Evolutionary conservation across 345 rosid genomes (phyloP), one percentile per base, ranked within the genome.

Genomic region (Microcos paniculata): DNA sequence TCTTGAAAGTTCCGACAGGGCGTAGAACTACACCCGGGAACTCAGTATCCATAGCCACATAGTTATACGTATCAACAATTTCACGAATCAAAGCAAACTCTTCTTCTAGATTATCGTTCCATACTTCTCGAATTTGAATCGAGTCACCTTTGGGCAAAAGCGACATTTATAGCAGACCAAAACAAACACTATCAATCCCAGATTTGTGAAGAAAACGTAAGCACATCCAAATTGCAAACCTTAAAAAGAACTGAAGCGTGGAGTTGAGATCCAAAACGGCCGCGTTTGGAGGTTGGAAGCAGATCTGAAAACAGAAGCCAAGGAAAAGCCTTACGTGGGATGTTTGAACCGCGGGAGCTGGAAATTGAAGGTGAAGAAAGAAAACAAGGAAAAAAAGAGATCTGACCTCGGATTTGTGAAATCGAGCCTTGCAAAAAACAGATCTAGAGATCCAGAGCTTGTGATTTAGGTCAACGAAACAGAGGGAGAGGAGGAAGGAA

Each of bases 11-110:
- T 28, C 92, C 95, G 0, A 93, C 89, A 0, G 98, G 98, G 1
- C 95, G 94, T 31, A 84, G 70, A 49, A 93, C 98, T 0, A 93
- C 98, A 10, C 98, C 98, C 0, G 98, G 98, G 81, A 93, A 93
- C 89, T 93, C 98, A 2, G 98, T 90, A 84, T 93, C 98, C 98
- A 93, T 93, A 0, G 98, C 98, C 0, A 93, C 83, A 68, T 85
- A 88, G 59, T 73, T 85, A 79, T 23, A 90, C 28, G 63, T 75
- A 51, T 91, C 98, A 33, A 93, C 93, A 70, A 93, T 87, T 57
- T 88, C 92, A 62, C 97, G 94, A 82, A 93, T 93, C 85, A 93
- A 76, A 40, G 78, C 82, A 78, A 93, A 89, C 74, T 93, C 98
- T 48, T 93, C 97, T 18, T 83, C 88, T 10, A 93, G 82, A 62